A percentile compares a stretch with the other conserved stretches of the same genome.
Conservation (phyloP, 2,329 filamentous ascomycete genomes). For the Fusarium neocosmosporiellum region DNA sequence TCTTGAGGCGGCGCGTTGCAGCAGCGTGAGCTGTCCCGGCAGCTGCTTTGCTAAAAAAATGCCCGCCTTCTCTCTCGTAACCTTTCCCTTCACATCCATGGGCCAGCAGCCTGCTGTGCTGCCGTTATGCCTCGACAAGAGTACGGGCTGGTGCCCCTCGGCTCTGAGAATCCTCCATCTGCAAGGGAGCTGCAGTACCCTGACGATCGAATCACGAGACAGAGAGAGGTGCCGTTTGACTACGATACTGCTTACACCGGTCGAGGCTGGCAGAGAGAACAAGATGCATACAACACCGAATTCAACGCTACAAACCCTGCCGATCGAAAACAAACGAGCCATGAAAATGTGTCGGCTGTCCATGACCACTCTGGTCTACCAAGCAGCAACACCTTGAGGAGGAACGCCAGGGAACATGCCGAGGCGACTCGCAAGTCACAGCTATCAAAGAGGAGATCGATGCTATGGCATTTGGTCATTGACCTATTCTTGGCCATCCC, state of each 20-base stretch:
- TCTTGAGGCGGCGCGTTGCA: not conserved
- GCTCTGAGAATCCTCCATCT: not conserved
- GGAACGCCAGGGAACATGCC: not conserved
- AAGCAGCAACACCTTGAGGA: not conserved
- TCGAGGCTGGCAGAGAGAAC: not conserved
- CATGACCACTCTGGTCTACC: not conserved
- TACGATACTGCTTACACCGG: not conserved
- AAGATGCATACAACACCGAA: not conserved
- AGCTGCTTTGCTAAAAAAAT: not conserved
- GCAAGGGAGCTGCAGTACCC: not conserved
- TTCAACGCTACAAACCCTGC: not conserved
- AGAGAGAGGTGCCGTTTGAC: not conserved
- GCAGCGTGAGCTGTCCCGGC: not conserved
- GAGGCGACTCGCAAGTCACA: not conserved
- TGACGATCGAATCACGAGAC: not conserved
- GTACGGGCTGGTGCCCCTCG: not conserved
- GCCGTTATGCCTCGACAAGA: not conserved
- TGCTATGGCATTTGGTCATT: not conserved
- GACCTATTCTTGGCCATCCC: constrained; percentile 7
- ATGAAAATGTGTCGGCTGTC: not conserved
- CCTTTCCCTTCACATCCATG: not conserved
- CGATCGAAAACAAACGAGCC: not conserved
- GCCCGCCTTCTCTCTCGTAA: not conserved
- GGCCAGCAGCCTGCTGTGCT: not conserved
- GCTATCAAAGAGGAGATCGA: not conserved